Conservation (phyloP, 2,329 filamentous ascomycete genomes). For the Botrytis aclada region DNA sequence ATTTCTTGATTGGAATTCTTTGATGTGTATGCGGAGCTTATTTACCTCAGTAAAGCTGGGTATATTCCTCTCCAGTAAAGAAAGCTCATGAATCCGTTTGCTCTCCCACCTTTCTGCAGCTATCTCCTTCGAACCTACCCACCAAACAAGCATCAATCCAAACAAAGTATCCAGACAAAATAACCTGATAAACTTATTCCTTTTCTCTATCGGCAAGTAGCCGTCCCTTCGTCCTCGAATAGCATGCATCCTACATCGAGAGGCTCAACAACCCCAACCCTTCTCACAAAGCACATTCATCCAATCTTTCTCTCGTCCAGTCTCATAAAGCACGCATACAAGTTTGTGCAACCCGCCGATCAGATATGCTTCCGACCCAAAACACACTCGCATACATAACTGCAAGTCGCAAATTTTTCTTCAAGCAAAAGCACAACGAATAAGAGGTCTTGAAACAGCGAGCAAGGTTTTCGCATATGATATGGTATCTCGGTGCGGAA, state of each 20-base stretch:
- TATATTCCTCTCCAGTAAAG: not conserved
- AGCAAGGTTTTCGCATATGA: not conserved
- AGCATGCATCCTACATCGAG: not conserved
- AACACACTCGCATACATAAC: not conserved
- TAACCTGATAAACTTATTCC: not conserved
- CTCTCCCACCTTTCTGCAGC: not conserved
- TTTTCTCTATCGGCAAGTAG: conserved; percentile 8
- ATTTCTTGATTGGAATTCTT: not conserved
- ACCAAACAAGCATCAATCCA: not conserved
- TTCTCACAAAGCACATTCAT: not conserved
- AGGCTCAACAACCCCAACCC: not conserved
- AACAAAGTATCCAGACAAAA: not conserved
- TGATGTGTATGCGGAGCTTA: not conserved
- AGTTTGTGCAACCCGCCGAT: conserved; percentile 2
- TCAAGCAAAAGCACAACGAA: not conserved
- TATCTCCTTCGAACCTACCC: too few relatives aligned
- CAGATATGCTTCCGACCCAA: not conserved
- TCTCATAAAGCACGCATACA: not conserved
- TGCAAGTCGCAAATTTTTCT: not conserved
- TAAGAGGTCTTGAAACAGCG: not conserved
- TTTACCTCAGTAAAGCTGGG: not conserved
- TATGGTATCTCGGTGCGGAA: not conserved
- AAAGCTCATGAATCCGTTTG: not conserved
- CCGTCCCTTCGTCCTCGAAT: not conserved
- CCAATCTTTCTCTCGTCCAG: not conserved